Percentiles rank a stretch among this genome's conserved stretches.
These are phyloP conservation scores for Neofusicoccum ribis DNA, from an alignment of 2,329 filamentous ascomycete genomes.

Conservation along the genomic window DNA sequence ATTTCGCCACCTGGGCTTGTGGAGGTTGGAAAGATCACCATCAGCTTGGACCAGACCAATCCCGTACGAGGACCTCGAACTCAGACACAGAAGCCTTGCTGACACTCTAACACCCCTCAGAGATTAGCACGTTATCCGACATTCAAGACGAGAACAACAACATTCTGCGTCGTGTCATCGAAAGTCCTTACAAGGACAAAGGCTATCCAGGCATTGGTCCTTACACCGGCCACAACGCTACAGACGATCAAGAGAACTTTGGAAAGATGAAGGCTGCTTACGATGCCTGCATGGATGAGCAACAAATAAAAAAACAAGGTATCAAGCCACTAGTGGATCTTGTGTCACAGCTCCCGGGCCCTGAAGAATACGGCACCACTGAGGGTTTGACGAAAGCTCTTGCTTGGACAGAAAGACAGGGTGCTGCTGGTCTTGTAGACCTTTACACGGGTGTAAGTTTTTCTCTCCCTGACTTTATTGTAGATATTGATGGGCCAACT, in stretches of 20 bases:
- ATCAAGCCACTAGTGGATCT: slow-evolving; percentile 58
- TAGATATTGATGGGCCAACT: background rate
- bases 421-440: background rate
- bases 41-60: slow-evolving; percentile 65
- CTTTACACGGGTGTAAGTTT: background rate
- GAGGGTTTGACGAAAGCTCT: background rate
- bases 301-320: slow-evolving; percentile 56
- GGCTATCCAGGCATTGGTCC: slow-evolving; percentile 6
- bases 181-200: background rate
- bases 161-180: background rate
- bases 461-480: background rate
- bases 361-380: background rate
- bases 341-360: slow-evolving; percentile 29
- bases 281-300: slow-evolving; percentile 65
- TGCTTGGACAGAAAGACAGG: background rate
- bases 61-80: background rate
- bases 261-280: slow-evolving; percentile 65
- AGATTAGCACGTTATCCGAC: background rate
- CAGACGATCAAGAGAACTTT: slow-evolving; percentile 61
- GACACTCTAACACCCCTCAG: background rate
- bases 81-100: no score
- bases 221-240: slow-evolving; percentile 30
- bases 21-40: slow-evolving; percentile 66
- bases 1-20: slow-evolving; percentile 69
- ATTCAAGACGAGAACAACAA: background rate